Conservation (phyloP, 768 basidiomycete species). For the Suillus decipiens region DNA sequence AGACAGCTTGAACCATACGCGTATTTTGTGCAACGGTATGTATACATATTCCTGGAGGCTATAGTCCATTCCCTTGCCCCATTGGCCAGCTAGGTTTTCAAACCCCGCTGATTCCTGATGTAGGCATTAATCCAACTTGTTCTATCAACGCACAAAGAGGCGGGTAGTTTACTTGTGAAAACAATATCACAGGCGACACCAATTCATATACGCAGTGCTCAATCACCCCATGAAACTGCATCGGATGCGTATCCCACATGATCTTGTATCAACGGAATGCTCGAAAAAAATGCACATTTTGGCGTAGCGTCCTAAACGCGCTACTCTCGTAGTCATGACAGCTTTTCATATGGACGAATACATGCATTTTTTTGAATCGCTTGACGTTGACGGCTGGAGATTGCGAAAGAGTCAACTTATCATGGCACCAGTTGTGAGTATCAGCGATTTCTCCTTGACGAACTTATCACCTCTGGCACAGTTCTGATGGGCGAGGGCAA, state of each 20-base stretch:
- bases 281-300: conserved; percentile 94
- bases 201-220: conserved; percentile 80
- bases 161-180: conserved; percentile 71
- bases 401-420: conserved; percentile 80
- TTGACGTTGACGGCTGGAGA: conserved; percentile 97
- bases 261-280: conserved; percentile 86
- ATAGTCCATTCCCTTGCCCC: too few relatives aligned
- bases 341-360: conserved; percentile 99
- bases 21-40: neutral
- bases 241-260: conserved; percentile 91
- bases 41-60: too few relatives aligned
- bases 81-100: neutral
- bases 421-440: conserved; percentile 81
- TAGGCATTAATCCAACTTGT: neutral
- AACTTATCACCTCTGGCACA: conserved; percentile 18
- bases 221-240: conserved; percentile 98
- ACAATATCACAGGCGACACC: conserved; percentile 55
- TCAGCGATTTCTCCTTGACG: neutral
- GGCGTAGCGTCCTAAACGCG: conserved; percentile 70
- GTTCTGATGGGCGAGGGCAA: conserved; percentile 87
- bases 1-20: neutral
- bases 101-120: neutral
- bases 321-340: conserved; percentile 79
- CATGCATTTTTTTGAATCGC: conserved; percentile 82
- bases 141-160: conserved; percentile 36